Conservation (phyloP, 495 filamentous ascomycete species). For the Hyphodiscus hymeniophilus region DNA sequence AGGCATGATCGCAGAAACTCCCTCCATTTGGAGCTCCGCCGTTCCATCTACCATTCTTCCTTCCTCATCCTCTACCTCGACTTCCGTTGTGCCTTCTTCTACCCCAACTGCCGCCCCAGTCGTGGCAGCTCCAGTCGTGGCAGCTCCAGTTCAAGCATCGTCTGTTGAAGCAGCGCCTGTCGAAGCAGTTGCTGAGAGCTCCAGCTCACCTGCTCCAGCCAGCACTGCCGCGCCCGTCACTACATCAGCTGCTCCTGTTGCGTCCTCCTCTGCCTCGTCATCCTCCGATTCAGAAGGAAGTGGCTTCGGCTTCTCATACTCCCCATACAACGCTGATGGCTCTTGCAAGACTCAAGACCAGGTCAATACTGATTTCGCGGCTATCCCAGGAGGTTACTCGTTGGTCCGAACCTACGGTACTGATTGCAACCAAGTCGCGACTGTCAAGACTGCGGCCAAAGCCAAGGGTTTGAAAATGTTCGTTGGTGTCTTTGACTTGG, state of each 20-base stretch:
- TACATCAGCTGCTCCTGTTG: slow-evolving; percentile 28
- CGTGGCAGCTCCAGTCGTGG: slow-evolving; percentile 9
- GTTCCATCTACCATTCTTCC: not conserved
- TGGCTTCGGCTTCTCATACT: slow-evolving; percentile 58
- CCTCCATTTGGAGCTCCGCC: slow-evolving; percentile 2
- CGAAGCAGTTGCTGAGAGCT: not conserved
- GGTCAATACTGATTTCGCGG: slow-evolving; percentile 54
- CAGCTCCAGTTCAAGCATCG: too few relatives aligned
- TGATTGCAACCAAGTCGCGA: slow-evolving; percentile 64
- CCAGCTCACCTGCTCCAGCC: slow-evolving; percentile 2
- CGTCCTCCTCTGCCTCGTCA: slow-evolving; percentile 7
- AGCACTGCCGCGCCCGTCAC: slow-evolving; percentile 6
- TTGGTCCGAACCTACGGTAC: slow-evolving; percentile 72
- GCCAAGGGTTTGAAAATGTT: slow-evolving; percentile 57
- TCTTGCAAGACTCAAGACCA: slow-evolving; percentile 58
- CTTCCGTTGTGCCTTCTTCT: not conserved
- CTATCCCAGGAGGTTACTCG: slow-evolving; percentile 40
- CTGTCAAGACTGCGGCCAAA: slow-evolving; percentile 50
- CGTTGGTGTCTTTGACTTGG: slow-evolving; percentile 61
- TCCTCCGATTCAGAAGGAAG: slow-evolving; percentile 16
- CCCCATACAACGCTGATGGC: slow-evolving; percentile 58
- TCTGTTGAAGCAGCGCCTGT: too few relatives aligned
- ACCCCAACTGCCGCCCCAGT: not conserved
- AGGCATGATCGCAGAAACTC: not conserved
- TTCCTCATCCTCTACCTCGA: slow-evolving; percentile 7